A percentile compares a stretch with the other conserved stretches of the same genome.
Conservation (phyloP, 2,329 filamentous ascomycete species). For the Chaetomiaceae sp. region DNA sequence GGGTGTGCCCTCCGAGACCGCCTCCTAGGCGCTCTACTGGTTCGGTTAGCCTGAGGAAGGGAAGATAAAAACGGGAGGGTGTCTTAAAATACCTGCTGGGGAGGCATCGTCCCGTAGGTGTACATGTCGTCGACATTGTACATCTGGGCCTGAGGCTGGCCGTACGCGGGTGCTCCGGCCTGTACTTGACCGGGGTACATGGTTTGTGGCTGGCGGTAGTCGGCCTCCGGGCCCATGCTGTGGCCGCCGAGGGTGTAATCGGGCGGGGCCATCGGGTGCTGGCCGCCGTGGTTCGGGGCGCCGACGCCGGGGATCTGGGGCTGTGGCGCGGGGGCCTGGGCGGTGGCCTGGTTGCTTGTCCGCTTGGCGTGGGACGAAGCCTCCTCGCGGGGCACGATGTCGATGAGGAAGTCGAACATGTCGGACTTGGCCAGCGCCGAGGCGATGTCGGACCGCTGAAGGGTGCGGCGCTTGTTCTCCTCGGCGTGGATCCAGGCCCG, state of each 20-base stretch:
- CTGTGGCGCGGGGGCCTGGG: constrained; percentile 46
- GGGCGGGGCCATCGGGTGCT: constrained; percentile 54
- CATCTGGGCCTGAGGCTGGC: constrained; percentile 73
- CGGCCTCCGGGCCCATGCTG: constrained; percentile 62
- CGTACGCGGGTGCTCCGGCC: constrained; percentile 67
- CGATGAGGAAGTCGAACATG: constrained; percentile 99
- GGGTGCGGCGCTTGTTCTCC: constrained; percentile 93
- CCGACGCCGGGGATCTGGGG: constrained; percentile 50
- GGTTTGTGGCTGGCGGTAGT: constrained; percentile 72
- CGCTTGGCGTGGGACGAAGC: constrained; percentile 81
- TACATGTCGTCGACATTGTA: constrained; percentile 87
- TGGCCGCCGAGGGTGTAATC: constrained; percentile 62
- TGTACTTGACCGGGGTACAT: constrained; percentile 83
- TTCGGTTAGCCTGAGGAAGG: constrained; percentile 4
- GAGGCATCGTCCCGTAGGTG: constrained; percentile 71
- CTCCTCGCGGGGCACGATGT: constrained; percentile 96
- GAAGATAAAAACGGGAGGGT: background rate
- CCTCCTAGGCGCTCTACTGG: constrained; percentile 19
- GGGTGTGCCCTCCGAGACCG: background rate
- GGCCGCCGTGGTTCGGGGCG: constrained; percentile 51
- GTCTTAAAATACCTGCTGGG: constrained; percentile 65
- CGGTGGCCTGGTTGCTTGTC: constrained; percentile 48
- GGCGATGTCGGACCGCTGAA: constrained; percentile 94
- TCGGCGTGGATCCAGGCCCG: constrained; percentile 99
- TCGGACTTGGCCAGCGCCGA: constrained; percentile 94